Conservation (phyloP, 495 filamentous ascomycete genomes). For the Aspergillus bertholletiae region DNA sequence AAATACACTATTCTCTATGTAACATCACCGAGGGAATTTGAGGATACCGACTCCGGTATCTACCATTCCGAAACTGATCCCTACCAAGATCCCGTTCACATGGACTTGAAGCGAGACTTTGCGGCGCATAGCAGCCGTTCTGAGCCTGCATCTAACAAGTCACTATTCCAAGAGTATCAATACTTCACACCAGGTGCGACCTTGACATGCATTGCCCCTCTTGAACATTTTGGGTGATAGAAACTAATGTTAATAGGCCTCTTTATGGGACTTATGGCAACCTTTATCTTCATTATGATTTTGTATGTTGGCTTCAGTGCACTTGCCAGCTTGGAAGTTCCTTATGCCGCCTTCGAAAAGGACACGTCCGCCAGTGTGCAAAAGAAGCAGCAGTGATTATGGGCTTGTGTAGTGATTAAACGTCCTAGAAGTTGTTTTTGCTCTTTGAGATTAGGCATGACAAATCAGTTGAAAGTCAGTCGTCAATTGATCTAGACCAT, state of each 20-base stretch:
- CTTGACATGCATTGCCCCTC: background rate
- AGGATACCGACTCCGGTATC: constrained; percentile 33
- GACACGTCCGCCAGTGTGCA: constrained; percentile 84
- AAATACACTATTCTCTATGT: constrained; percentile 64
- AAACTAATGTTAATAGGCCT: constrained; percentile 46
- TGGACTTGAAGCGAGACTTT: constrained; percentile 59
- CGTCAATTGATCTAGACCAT: constrained; percentile 1
- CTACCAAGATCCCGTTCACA: constrained; percentile 48
- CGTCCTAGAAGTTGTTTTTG: constrained; percentile 2
- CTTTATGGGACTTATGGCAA: constrained; percentile 74
- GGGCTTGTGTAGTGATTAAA: constrained; percentile 2
- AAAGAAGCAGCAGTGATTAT: constrained; percentile 68
- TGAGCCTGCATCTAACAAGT: constrained; percentile 35
- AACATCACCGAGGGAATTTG: constrained; percentile 45
- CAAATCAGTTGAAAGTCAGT: background rate
- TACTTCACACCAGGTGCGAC: constrained; percentile 72
- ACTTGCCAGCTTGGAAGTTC: constrained; percentile 75
- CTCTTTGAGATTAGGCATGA: background rate
- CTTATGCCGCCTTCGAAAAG: constrained; percentile 94
- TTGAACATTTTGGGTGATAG: background rate
- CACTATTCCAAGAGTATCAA: constrained; percentile 88
- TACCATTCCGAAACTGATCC: constrained; percentile 51
- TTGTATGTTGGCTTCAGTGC: constrained; percentile 73
- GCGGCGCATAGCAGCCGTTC: constrained; percentile 26
- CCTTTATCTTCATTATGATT: constrained; percentile 67